phyloP scores from a whole-genome alignment of 805 yeast species.

The Metschnikowia proteae region DNA sequence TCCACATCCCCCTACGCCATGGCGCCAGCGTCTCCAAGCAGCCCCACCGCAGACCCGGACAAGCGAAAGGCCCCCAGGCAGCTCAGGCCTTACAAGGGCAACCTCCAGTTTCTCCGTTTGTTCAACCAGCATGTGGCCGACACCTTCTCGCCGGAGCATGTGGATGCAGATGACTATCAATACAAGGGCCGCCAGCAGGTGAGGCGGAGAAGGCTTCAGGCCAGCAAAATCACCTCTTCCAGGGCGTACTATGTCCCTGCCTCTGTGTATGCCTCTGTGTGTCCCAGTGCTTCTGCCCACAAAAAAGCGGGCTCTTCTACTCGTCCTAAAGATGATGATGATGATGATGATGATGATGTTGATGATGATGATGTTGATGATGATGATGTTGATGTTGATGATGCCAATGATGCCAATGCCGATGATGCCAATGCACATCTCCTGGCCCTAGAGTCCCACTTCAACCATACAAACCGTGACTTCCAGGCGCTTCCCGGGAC shows the following conservation, averaged over 20 bases:
- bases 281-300: too few species aligned
- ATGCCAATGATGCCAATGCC: not conserved
- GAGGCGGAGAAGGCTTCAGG: not conserved
- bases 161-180: not conserved
- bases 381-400: too few species aligned
- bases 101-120: not conserved
- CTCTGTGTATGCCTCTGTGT: not conserved
- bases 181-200: not conserved
- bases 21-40: too few species aligned
- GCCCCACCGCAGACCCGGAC: too few species aligned
- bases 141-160: constrained; percentile 9
- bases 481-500: constrained; percentile 25
- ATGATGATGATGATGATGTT: too few species aligned
- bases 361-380: not conserved
- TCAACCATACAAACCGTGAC: not conserved
- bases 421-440: not conserved
- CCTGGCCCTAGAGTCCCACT: not conserved
- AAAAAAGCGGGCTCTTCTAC: too few species aligned
- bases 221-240: constrained; percentile 12
- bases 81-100: not conserved
- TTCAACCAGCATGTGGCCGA: constrained; percentile 11
- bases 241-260: constrained; percentile 10
- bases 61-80: not conserved
- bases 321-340: too few species aligned
- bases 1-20: too few species aligned